Percentiles rank a stretch among this genome's conserved stretches.
phyloP scores from a whole-genome alignment of 257 asterid genomes.

The Rehmannia glutinosa region DNA sequence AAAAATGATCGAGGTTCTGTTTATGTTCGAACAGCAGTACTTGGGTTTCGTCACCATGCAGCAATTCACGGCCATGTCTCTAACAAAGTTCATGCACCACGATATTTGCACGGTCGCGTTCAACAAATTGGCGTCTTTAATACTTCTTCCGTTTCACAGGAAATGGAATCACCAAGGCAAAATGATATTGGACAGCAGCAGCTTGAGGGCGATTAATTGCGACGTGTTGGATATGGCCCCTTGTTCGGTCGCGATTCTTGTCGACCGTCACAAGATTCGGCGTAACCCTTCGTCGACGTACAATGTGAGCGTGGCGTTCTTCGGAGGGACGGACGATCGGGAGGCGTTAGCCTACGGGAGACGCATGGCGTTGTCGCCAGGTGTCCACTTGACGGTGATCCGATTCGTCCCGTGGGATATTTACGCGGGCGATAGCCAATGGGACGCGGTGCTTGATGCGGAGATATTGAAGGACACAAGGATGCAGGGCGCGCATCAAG shows the following conservation, averaged over 20 bases:
- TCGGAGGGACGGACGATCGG: constrained; percentile 83
- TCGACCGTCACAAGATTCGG: constrained; percentile 68
- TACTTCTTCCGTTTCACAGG: constrained; percentile 67
- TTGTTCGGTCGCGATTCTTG: constrained; percentile 70
- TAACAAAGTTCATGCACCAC: constrained; percentile 67
- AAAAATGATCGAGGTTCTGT: constrained; percentile 47
- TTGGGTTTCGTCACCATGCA: constrained; percentile 33
- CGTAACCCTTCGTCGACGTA: constrained; percentile 29
- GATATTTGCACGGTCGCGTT: constrained; percentile 72
- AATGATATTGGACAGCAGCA: constrained; percentile 44
- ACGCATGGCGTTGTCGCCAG: constrained; percentile 59
- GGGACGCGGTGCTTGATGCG: constrained; percentile 86
- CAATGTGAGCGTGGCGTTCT: constrained; percentile 57
- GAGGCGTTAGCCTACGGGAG: constrained; percentile 70
- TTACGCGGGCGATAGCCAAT: constrained; percentile 48
- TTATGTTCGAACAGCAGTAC: constrained; percentile 37
- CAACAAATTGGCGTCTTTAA: constrained; percentile 51
- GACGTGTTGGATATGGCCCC: constrained; percentile 73
- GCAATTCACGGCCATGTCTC: constrained; percentile 64
- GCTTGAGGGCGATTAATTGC: constrained; percentile 49
- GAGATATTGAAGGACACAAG: constrained; percentile 71
- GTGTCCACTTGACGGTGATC: constrained; percentile 49
- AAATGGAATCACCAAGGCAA: constrained; percentile 86
- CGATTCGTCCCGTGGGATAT: constrained; percentile 67
- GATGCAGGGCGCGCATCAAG: constrained; percentile 52